A percentile compares a stretch with the other conserved stretches of the same genome.
These are phyloP conservation scores for Aspergillus floridensis DNA, from an alignment of 2,329 filamentous ascomycete genomes.

Conservation along the genomic window DNA sequence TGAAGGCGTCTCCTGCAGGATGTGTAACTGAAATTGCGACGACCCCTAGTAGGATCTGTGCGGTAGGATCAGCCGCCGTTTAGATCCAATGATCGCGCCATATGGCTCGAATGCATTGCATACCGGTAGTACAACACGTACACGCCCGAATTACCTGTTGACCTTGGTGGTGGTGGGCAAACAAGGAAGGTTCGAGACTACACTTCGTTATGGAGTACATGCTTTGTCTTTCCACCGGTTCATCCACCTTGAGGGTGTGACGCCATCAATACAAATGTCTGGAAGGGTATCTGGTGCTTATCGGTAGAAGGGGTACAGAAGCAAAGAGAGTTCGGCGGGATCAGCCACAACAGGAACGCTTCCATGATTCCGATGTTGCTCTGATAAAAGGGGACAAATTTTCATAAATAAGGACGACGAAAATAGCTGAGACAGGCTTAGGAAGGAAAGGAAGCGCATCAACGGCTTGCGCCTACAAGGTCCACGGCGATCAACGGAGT, in stretches of 20 bases:
- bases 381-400: neutral
- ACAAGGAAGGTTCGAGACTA: conserved; percentile 1
- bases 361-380: neutral
- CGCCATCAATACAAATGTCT: conserved; percentile 11
- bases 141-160: neutral
- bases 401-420: neutral
- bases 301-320: neutral
- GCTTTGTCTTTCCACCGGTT: neutral
- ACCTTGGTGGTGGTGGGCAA: conserved; percentile 7
- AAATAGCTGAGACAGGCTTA: conserved; percentile 4
- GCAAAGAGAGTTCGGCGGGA: conserved; percentile 1
- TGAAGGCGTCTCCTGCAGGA: conserved; percentile 6
- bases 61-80: conserved; percentile 13
- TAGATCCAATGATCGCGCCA: conserved; percentile 17
- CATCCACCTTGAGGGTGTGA: conserved; percentile 4
- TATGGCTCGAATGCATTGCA: conserved; percentile 6
- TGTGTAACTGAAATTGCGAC: neutral
- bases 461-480: neutral
- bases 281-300: neutral
- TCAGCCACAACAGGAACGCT: neutral
- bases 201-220: neutral
- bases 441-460: neutral
- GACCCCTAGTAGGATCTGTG: conserved; percentile 9
- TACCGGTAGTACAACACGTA: neutral
- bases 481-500: neutral